Evolutionary conservation across 371 early-diverging fungal species (phyloP).

Genomic region (Phascolomyces articulosus): DNA sequence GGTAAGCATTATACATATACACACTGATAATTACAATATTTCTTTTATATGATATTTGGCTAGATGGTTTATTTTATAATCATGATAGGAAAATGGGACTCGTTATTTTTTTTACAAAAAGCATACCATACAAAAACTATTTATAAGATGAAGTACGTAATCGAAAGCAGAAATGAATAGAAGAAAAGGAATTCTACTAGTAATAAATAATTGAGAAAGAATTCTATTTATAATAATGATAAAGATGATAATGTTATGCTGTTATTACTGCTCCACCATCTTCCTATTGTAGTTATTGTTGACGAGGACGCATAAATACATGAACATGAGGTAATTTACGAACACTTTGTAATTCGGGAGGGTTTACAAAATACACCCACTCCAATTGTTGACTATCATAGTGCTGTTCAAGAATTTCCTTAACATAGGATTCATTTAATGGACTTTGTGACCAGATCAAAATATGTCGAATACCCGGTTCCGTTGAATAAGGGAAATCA

Average conservation of each 20-base stretch:
- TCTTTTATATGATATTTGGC: too few relatives aligned
- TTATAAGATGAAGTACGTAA: too few relatives aligned
- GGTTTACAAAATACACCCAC: constrained; percentile 49
- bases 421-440: constrained; percentile 30
- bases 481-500: constrained; percentile 67
- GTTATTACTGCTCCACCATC: too few relatives aligned
- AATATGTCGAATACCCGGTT: constrained; percentile 46
- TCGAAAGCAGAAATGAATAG: too few relatives aligned
- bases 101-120: too few relatives aligned
- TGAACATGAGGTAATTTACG: constrained; percentile 45
- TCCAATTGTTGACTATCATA: constrained; percentile 32
- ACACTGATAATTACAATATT: too few relatives aligned
- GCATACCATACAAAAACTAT: too few relatives aligned
- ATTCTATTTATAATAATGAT: neutral
- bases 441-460: constrained; percentile 61
- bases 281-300: neutral
- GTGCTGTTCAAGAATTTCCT: constrained; percentile 23
- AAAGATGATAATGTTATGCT: neutral
- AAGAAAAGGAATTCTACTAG: too few relatives aligned
- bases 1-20: too few relatives aligned
- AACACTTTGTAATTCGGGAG: constrained; percentile 42
- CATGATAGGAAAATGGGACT: too few relatives aligned
- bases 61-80: too few relatives aligned
- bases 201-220: too few relatives aligned
- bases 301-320: constrained; percentile 40